Evolutionary conservation across 2,329 filamentous ascomycete species (phyloP).

Genomic region (Trichoderma sp.): DNA sequence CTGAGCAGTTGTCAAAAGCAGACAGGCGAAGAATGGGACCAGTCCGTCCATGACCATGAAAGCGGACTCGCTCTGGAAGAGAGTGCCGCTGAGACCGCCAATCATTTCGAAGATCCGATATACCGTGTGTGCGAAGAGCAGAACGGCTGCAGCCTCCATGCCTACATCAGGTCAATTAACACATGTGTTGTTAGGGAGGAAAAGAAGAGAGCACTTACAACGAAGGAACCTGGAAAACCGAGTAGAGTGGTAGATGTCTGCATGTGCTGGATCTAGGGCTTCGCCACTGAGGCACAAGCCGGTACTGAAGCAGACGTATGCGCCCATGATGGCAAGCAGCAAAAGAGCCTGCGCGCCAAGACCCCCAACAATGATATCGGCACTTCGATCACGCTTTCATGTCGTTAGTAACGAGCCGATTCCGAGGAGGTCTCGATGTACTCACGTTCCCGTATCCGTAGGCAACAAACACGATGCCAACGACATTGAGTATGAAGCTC

Average conservation of each 20-base stretch:
- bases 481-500: constrained; percentile 43
- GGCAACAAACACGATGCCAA: constrained; percentile 47
- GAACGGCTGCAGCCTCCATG: constrained; percentile 41
- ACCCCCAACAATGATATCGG: constrained; percentile 48
- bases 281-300: constrained; percentile 44
- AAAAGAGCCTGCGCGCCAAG: constrained; percentile 49
- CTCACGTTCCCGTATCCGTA: constrained; percentile 39
- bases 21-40: constrained; percentile 43
- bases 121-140: constrained; percentile 48
- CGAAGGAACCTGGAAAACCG: constrained; percentile 50
- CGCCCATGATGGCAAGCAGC: constrained; percentile 44
- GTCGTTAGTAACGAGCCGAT: constrained; percentile 29
- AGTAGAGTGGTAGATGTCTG: constrained; percentile 46
- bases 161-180: constrained; percentile 36
- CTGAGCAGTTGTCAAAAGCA: constrained; percentile 43
- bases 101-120: constrained; percentile 47
- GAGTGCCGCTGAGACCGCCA: constrained; percentile 39
- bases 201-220: constrained; percentile 42
- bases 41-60: constrained; percentile 47
- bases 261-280: constrained; percentile 45
- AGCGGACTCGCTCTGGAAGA: constrained; percentile 45
- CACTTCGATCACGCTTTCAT: constrained; percentile 39
- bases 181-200: too few species aligned
- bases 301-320: constrained; percentile 47
- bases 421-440: constrained; percentile 30